phyloP scores from a whole-genome alignment of 2,329 filamentous ascomycete genomes.

The Myriosclerotinia duriaeana region DNA sequence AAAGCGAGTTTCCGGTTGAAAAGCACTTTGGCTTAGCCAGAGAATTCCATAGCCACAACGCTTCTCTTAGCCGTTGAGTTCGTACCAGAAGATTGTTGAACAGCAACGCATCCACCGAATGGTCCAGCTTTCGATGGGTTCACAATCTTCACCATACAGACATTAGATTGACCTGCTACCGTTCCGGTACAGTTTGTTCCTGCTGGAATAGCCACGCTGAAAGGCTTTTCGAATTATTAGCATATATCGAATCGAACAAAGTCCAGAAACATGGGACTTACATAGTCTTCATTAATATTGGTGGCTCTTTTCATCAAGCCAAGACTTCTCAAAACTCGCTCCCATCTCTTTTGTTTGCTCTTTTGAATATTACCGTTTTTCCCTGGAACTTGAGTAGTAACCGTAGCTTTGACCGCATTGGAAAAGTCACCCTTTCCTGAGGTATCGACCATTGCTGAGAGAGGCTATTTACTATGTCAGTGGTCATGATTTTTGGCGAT shows the following conservation, averaged over 20 bases:
- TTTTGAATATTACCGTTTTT: slow-evolving; percentile 41
- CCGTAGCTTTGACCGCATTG: slow-evolving; percentile 37
- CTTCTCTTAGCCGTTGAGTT: slow-evolving; percentile 20
- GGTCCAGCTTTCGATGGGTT: slow-evolving; percentile 46
- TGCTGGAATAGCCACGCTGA: slow-evolving; percentile 43
- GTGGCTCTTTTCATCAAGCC: slow-evolving; percentile 28
- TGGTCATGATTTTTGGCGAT: neutral
- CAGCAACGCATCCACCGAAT: slow-evolving; percentile 46
- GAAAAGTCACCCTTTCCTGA: slow-evolving; percentile 52
- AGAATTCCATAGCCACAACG: neutral
- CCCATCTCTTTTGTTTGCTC: slow-evolving; percentile 29
- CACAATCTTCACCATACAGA: slow-evolving; percentile 48
- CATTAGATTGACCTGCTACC: slow-evolving; percentile 40
- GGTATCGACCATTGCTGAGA: slow-evolving; percentile 45
- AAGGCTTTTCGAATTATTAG: slow-evolving; percentile 28
- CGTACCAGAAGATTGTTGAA: slow-evolving; percentile 39
- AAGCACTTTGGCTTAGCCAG: neutral
- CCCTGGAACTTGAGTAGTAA: slow-evolving; percentile 44
- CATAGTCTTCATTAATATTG: slow-evolving; percentile 42
- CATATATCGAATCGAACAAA: neutral
- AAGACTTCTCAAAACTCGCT: slow-evolving; percentile 19
- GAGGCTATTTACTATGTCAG: neutral
- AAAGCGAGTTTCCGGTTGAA: neutral
- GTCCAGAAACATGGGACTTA: neutral
- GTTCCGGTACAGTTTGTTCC: slow-evolving; percentile 45